Evolutionary conservation across 2,329 filamentous ascomycete species (phyloP).

Genomic region (Xylariaceae sp.): DNA sequence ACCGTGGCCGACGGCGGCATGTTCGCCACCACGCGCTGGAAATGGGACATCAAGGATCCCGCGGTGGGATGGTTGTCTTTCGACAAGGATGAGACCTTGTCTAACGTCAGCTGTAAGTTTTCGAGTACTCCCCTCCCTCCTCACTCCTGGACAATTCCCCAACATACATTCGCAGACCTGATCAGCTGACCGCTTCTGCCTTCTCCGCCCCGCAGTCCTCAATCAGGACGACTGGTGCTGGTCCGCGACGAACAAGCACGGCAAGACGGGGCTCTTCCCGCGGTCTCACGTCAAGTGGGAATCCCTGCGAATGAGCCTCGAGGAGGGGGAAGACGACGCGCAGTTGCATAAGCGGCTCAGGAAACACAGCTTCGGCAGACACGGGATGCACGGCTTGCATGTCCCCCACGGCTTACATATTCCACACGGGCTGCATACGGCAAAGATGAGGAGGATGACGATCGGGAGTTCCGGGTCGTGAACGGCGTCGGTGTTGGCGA

Average conservation of each 20-base stretch:
- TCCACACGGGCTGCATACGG: slow-evolving; percentile 5
- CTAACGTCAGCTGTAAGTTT: slow-evolving; percentile 53
- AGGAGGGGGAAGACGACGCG: slow-evolving; percentile 15
- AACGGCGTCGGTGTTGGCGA: not conserved
- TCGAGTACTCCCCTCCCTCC: not conserved
- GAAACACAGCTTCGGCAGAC: slow-evolving; percentile 18
- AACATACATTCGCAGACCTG: no score
- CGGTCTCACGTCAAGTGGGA: slow-evolving; percentile 51
- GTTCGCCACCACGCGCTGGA: slow-evolving; percentile 38
- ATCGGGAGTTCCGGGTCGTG: slow-evolving; percentile 23
- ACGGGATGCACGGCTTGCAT: not conserved
- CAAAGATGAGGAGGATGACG: slow-evolving; percentile 26
- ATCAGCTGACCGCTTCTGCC: no score
- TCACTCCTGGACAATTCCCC: not conserved
- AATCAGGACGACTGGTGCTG: slow-evolving; percentile 59
- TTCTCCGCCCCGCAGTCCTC: slow-evolving; percentile 38
- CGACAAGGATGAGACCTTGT: slow-evolving; percentile 53
- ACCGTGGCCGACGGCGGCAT: slow-evolving; percentile 18
- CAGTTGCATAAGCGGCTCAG: slow-evolving; percentile 10
- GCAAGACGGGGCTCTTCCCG: slow-evolving; percentile 57
- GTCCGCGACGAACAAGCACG: slow-evolving; percentile 55
- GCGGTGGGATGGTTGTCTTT: slow-evolving; percentile 40
- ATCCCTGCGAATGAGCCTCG: slow-evolving; percentile 45
- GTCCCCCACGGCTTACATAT: not conserved
- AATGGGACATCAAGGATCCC: slow-evolving; percentile 34